phyloP scores from a whole-genome alignment of 2,329 filamentous ascomycete species.

The Zasmidium citrigriseum region DNA sequence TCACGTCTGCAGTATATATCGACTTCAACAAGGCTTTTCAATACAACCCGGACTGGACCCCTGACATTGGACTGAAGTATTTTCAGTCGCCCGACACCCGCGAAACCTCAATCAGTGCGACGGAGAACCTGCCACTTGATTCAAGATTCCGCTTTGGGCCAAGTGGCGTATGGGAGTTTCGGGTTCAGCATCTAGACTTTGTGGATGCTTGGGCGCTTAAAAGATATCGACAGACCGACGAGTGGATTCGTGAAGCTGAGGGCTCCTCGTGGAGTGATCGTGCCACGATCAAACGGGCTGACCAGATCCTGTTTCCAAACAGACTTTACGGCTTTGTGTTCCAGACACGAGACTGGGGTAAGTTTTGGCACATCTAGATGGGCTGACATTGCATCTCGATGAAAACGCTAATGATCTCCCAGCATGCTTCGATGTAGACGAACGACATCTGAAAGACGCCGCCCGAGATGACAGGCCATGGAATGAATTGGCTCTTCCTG shows the following conservation, averaged over 20 bases:
- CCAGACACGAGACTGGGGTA: not conserved
- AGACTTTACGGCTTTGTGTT: not conserved
- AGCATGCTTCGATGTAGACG: not conserved
- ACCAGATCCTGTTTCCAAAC: not conserved
- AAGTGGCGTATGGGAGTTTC: not conserved
- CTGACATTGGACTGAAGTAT: not conserved
- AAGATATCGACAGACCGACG: not conserved
- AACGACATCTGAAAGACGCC: not conserved
- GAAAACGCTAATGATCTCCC: not conserved
- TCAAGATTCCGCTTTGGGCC: not conserved
- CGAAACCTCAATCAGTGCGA: not conserved
- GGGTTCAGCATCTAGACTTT: not conserved
- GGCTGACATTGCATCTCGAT: no score
- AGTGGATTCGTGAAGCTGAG: not conserved
- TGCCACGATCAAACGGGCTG: not conserved
- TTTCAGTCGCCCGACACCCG: not conserved
- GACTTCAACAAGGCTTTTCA: not conserved
- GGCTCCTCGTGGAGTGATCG: not conserved
- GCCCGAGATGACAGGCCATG: not conserved
- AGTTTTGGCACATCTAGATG: no score
- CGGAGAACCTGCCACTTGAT: not conserved
- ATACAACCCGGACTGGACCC: not conserved
- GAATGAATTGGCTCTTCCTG: not conserved
- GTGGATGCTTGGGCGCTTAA: not conserved
- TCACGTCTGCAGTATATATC: not conserved